Conservation (phyloP, 306 rosid species). For the Castanospermum australe region DNA sequence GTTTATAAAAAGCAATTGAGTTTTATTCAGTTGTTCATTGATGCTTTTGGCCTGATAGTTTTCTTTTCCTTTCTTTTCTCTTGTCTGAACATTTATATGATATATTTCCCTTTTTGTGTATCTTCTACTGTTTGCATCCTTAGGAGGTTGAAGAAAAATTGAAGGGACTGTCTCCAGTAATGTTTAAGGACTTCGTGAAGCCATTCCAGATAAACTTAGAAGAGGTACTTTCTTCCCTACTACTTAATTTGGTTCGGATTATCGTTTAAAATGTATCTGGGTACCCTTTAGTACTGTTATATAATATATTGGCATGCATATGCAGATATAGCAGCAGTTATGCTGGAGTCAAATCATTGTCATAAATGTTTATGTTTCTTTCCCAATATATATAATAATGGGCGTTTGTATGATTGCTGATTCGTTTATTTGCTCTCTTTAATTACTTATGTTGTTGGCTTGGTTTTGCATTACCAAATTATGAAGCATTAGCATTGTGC, state of each 20-base stretch:
- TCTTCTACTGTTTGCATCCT: neutral
- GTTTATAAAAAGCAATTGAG: neutral
- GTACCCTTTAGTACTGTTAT: neutral
- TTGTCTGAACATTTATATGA: neutral
- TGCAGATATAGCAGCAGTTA: neutral
- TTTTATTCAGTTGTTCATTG: neutral
- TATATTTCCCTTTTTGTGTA: neutral
- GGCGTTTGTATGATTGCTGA: neutral
- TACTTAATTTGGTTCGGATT: neutral
- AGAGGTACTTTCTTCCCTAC: slow-evolving; percentile 50
- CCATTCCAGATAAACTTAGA: slow-evolving; percentile 82
- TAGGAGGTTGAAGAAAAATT: slow-evolving; percentile 88
- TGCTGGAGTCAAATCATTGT: neutral
- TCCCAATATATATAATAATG: too few species aligned
- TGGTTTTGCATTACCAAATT: neutral
- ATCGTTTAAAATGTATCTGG: neutral
- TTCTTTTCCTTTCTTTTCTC: neutral
- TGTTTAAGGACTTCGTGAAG: slow-evolving; percentile 84
- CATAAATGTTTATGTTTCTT: neutral
- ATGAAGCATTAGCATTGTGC: neutral
- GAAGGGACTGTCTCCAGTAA: slow-evolving; percentile 69
- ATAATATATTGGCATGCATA: neutral
- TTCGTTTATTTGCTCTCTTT: neutral
- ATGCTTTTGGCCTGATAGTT: neutral
- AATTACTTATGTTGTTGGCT: neutral